Base-by-base conservation (phyloP, 371 early-diverging fungal species). In the Mucor velutinosus region DNA sequence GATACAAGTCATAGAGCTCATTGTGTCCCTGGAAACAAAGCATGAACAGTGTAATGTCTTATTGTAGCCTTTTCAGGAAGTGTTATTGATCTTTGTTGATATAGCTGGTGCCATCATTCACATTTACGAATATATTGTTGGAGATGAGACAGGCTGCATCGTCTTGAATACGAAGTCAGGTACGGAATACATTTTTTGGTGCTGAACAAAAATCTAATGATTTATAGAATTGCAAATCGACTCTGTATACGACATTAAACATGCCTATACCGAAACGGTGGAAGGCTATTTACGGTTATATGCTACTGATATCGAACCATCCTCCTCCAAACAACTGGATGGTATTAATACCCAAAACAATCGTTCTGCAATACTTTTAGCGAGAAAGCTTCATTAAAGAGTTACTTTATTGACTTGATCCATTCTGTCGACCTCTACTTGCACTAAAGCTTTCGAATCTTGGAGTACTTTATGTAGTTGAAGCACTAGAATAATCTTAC, bases 401-500 rank as follows among this genome's bases (percentile, higher is more conserved):
- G 71, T 73, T 12, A 72, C 69, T 66, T 80, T 80, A 65, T 80
- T 76, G 15, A 80, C 80, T 33, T 64, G 25, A 23, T 73, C 77
- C 72, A 72, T 77, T 21, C 67, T 55, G 21, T 69, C 62, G 3
- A 71, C 70, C 61, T 82, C 64, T 6, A 39, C 15, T 55, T 77
- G 75, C 0, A 82, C 82, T 7, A 66, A 51, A 32, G 73, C 73
- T 23, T 69, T 63, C 29, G 80, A 67, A 27, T 78, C 73, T 19
- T 75, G 73, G 4, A 83, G 56, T 5, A 77, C 72, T 58, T 77
- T 76, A 49, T 80, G 80, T 10, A 80, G 39, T 39, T 77, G 79
- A n/a, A 82, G 66, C 27, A 82, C 71, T 2, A 82, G 56, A 45
- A 79, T 82, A 30, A 82, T 77, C 43, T 76, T 78, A 43, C 69